phyloP scores from a whole-genome alignment of 2,329 filamentous ascomycete genomes.

The Colletotrichum scovillei region DNA sequence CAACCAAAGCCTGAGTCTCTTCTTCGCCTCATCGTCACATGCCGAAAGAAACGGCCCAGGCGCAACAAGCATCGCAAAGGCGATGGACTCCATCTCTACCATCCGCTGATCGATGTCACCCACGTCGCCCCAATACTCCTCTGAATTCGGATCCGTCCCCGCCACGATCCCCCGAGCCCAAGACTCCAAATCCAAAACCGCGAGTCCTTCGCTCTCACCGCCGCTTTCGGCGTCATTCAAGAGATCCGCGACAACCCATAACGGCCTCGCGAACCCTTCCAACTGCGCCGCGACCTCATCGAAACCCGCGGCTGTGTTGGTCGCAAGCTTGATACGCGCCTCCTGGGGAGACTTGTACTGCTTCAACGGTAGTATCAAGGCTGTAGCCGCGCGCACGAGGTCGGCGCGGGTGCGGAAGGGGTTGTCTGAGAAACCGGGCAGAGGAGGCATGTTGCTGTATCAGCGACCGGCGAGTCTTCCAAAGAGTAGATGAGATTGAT shows the following conservation, averaged over 20 bases:
- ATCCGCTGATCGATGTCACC: slow-evolving; percentile 55
- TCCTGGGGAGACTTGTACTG: slow-evolving; percentile 41
- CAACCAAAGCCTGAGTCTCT: slow-evolving; percentile 49
- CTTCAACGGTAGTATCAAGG: slow-evolving; percentile 42
- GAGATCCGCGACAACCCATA: slow-evolving; percentile 38
- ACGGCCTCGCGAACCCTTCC: slow-evolving; percentile 48
- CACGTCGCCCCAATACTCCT: slow-evolving; percentile 54
- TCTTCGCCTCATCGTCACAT: slow-evolving; percentile 39
- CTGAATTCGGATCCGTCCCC: slow-evolving; percentile 38
- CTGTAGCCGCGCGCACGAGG: slow-evolving; percentile 40
- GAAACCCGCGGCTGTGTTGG: slow-evolving; percentile 46
- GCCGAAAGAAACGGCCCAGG: slow-evolving; percentile 46
- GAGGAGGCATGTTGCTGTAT: slow-evolving; percentile 38
- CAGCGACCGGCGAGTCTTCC: too few relatives aligned
- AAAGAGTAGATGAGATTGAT: neutral
- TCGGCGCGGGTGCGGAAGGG: slow-evolving; percentile 44
- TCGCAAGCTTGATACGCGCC: slow-evolving; percentile 45
- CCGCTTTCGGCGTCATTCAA: slow-evolving; percentile 46
- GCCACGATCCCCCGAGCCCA: slow-evolving; percentile 38
- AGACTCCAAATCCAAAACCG: slow-evolving; percentile 21
- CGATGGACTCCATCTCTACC: slow-evolving; percentile 59
- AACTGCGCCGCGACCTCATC: slow-evolving; percentile 49
- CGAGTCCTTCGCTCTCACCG: slow-evolving; percentile 41
- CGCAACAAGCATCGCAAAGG: slow-evolving; percentile 52
- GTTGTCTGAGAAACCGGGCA: slow-evolving; percentile 48